Percentiles rank a stretch among this genome's conserved stretches.
phyloP scores from a whole-genome alignment of 1,139 yeast species.

The Lodderomyces metapsilosis region DNA sequence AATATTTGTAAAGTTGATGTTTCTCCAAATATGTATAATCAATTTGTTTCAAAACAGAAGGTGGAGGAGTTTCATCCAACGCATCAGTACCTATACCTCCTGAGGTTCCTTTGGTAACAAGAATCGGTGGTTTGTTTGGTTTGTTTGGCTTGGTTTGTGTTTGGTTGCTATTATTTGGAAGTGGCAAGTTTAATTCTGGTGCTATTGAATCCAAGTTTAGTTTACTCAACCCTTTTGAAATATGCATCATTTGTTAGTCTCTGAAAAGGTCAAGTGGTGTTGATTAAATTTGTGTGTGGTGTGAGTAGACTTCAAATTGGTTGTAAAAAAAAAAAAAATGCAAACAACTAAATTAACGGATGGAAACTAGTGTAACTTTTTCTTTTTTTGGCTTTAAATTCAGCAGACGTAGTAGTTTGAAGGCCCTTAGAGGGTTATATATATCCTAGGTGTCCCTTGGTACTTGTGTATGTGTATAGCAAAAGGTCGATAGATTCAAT shows the following conservation, averaged over 20 bases:
- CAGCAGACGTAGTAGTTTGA: too few species aligned
- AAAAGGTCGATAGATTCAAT: too few species aligned
- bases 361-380: too few species aligned
- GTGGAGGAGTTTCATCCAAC: conserved; percentile 1
- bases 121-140: not conserved
- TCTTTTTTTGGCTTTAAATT: too few species aligned
- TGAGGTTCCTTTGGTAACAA: not conserved
- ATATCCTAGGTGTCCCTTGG: too few species aligned
- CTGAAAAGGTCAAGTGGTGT: too few species aligned
- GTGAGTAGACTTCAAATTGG: not conserved
- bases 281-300: too few species aligned
- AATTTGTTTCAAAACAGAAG: conserved; percentile 19
- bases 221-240: conserved; percentile 8
- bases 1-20: conserved; percentile 39
- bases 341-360: too few species aligned
- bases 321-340: too few species aligned
- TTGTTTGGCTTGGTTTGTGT: not conserved
- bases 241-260: conserved; percentile 5
- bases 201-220: conserved; percentile 6
- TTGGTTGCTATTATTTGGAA: not conserved
- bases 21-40: conserved; percentile 40
- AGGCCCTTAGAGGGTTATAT: too few species aligned
- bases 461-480: too few species aligned
- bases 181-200: conserved; percentile 4
- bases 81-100: conserved; percentile 2